Evolutionary conservation across 1,139 yeast genomes (phyloP), one percentile per base, ranked within the genome.

Genomic region (Hyphopichia buzzinii): DNA sequence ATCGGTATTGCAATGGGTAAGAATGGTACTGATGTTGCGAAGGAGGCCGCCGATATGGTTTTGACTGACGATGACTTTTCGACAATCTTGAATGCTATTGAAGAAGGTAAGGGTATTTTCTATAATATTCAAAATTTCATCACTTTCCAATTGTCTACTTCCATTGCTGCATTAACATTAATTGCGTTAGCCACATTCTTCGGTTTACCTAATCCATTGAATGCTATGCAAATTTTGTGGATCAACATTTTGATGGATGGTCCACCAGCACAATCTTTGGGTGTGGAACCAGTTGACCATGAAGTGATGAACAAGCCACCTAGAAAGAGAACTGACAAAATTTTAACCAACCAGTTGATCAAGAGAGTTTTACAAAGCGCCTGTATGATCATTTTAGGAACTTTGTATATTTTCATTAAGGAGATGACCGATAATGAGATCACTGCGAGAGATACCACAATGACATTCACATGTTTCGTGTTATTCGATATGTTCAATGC

Each of bases 151-250:
- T 72, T 92, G 46, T 88, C 97, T 4, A 92, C 98, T 0, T 84
- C 95, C 29, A 90, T 92, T 50, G 97, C 97, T 11, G 97, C 98
- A 0, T 73, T 92, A 42, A 81, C 96, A 0, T 72, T 92, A 46
- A 82, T 92, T 54, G 96, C 96, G 0, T 67, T 90, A 44, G 76
- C 96, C 3, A 90, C 97, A 1, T 67, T 89, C 39, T 81, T 89
- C 54, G 87, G 89, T 30, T 71, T 90, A 41, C 96, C 96, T 36
- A 90, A 89, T 50, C 98, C 98, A n/a, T 74, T 92, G 49, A 92
- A 92, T 57, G 97, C 98, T 17, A 92, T 92, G 97, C 97, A 92
- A 67, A 92, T 92, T 49, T 70, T 92, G 50, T 92, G 97, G 97
- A 92, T 92, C 57, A 90, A 92, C 57, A 92, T 92, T 40, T 74